These are phyloP conservation scores for Corylus avellana DNA, from an alignment of 306 rosid genomes.

Conservation along the genomic window DNA sequence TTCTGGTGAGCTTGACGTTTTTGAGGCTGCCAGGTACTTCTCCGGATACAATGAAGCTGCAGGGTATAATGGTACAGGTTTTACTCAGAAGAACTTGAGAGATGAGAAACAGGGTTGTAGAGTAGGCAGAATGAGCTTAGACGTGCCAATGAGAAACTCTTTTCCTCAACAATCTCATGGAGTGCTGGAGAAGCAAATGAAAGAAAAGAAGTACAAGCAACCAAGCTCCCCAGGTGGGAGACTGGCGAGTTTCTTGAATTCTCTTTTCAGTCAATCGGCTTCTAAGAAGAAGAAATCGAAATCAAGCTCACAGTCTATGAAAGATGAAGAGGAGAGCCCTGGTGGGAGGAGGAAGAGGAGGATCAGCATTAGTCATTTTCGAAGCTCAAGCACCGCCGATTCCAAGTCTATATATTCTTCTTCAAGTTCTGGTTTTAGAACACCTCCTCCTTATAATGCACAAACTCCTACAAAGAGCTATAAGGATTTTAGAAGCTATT, in stretches of 20 bases:
- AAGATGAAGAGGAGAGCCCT: constrained; percentile 73
- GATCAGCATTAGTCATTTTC: constrained; percentile 90
- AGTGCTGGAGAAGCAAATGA: constrained; percentile 48
- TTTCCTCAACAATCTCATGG: constrained; percentile 58
- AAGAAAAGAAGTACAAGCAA: constrained; percentile 78
- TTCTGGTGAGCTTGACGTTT: constrained; percentile 84
- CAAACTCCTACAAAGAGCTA: constrained; percentile 72
- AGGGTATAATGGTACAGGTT: constrained; percentile 31
- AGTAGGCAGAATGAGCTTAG: constrained; percentile 82
- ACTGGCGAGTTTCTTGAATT: constrained; percentile 88
- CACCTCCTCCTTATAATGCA: constrained; percentile 65
- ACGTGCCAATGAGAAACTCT: constrained; percentile 77
- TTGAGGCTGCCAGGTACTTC: constrained; percentile 89
- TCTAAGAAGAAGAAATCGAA: constrained; percentile 90
- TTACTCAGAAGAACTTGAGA: constrained; percentile 51
- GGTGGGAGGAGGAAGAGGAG: constrained; percentile 73
- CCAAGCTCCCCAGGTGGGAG: constrained; percentile 97
- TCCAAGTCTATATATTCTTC: constrained; percentile 65
- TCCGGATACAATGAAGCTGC: constrained; percentile 75
- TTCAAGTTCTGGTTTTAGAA: constrained; percentile 71
- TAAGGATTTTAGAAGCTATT: constrained; percentile 59
- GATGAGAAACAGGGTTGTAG: constrained; percentile 52
- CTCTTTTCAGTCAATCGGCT: constrained; percentile 85
- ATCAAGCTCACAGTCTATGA: constrained; percentile 64
- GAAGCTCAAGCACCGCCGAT: constrained; percentile 64